Evolutionary conservation across 2,329 filamentous ascomycete genomes (phyloP), one percentile per base, ranked within the genome.

Genomic region (Corniculantispora saksenae): DNA sequence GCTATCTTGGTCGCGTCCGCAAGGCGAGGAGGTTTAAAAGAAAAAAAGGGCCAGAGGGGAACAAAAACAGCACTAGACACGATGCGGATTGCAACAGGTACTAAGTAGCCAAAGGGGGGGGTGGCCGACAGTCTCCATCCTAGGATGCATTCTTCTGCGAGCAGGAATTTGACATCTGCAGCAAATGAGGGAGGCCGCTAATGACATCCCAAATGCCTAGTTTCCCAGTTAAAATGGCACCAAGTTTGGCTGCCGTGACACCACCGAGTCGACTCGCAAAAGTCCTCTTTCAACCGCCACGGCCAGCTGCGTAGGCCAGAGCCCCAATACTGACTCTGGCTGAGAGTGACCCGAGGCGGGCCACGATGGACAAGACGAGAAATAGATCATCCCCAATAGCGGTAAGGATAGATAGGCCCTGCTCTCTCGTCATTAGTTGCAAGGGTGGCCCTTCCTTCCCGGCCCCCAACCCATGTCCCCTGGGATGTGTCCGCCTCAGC

Each of bases 1-100:
- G 51, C 27, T 38, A 27, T n/a, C 2, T 25, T 17, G 48, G 48
- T 25, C 13, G 19, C 8, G 12, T 10, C 8, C 2, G 23, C 8
- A 51, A 5, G 23, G 23, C 12, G 21, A 50, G 47, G 13, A 17
- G 21, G 15, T 9, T 21, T 19, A 35, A 40, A 32, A 59, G 45
- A 19, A 50, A 60, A 38, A 25, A n/a, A n/a, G n/a, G 27, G 25
- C n/a, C 43, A 25, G 13, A n/a, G n/a, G n/a, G 45, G n/a, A 56
- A 50, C 32, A 60, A 43, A 60, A 35, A 38, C 27, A 60, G 45
- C 43, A 50, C 56, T 48, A 48, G 29, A 50, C 29, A 45, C 32
- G 43, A 60, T 21, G 45, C 57, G 12, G n/a, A 27, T 45, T 60
- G n/a, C 57, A 21, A 43, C 43, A 60, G n/a, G n/a, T 21, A 48